phyloP scores from a whole-genome alignment of 768 basidiomycete genomes.

The Lactarius psammicola region DNA sequence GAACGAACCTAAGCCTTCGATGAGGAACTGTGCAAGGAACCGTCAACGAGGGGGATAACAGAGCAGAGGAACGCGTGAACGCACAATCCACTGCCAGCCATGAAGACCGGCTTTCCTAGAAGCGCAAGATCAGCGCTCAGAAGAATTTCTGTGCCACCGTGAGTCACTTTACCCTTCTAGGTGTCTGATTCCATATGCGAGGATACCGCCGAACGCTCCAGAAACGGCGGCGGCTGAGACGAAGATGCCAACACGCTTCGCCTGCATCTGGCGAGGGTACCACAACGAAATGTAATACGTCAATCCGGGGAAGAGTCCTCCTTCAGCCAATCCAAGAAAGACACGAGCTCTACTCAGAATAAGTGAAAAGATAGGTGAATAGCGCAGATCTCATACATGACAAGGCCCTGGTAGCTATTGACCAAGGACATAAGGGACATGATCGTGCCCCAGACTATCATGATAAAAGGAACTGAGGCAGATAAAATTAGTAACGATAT shows the following conservation, averaged over 20 bases:
- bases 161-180: conserved; percentile 41
- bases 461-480: conserved; percentile 40
- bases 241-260: conserved; percentile 58
- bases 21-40: conserved; percentile 39
- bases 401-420: conserved; percentile 35
- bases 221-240: conserved; percentile 60
- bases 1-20: conserved; percentile 42
- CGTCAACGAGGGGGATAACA: not conserved
- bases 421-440: conserved; percentile 43
- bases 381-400: conserved; percentile 34
- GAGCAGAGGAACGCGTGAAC: conserved; percentile 25
- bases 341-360: conserved; percentile 36
- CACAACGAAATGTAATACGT: conserved; percentile 53
- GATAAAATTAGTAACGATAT: conserved; percentile 9
- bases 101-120: conserved; percentile 33
- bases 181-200: conserved; percentile 46
- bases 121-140: conserved; percentile 11
- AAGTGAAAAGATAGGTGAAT: not conserved
- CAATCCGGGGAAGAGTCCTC: conserved; percentile 42
- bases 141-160: not conserved
- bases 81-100: conserved; percentile 52
- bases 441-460: conserved; percentile 42
- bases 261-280: conserved; percentile 60
- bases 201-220: conserved; percentile 49
- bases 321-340: conserved; percentile 49